These are phyloP conservation scores for Carex arenaria DNA, from an alignment of 202 grass and related monocot species.

Conservation along the genomic window DNA sequence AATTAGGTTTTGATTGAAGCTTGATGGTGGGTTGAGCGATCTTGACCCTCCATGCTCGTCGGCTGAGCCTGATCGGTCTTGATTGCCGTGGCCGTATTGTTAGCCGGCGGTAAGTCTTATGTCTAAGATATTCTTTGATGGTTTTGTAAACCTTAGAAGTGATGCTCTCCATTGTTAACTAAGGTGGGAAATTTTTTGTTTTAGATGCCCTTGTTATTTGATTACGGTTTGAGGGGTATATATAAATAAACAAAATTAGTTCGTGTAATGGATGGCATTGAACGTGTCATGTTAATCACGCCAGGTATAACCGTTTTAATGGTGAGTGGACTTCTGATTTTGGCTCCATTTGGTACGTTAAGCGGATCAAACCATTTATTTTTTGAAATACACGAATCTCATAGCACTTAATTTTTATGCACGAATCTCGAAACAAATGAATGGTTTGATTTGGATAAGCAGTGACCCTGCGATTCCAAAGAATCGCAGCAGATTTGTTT, in stretches of 20 bases:
- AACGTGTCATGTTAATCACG: neutral
- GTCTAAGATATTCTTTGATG: neutral
- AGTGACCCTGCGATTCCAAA: no score
- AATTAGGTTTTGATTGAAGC: neutral
- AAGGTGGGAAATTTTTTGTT: neutral
- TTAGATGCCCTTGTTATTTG: neutral
- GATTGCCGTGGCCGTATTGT: neutral
- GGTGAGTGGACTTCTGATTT: neutral
- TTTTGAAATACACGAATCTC: no score
- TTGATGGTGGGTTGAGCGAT: neutral
- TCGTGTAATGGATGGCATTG: neutral
- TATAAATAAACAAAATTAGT: neutral
- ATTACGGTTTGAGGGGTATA: neutral
- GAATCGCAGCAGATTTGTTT: no score
- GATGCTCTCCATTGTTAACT: slow-evolving; percentile 2
- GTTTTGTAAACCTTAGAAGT: neutral
- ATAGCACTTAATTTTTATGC: no score
- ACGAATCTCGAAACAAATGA: no score
- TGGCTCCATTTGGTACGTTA: neutral
- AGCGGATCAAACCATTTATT: no score
- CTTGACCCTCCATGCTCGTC: neutral
- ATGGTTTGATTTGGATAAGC: no score
- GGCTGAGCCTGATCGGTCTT: neutral
- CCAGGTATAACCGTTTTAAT: neutral
- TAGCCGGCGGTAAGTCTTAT: neutral